Percentiles rank a stretch among this genome's conserved stretches.
Conservation (phyloP, 352 stramenopile species). For the Globisporangium parvum region DNA sequence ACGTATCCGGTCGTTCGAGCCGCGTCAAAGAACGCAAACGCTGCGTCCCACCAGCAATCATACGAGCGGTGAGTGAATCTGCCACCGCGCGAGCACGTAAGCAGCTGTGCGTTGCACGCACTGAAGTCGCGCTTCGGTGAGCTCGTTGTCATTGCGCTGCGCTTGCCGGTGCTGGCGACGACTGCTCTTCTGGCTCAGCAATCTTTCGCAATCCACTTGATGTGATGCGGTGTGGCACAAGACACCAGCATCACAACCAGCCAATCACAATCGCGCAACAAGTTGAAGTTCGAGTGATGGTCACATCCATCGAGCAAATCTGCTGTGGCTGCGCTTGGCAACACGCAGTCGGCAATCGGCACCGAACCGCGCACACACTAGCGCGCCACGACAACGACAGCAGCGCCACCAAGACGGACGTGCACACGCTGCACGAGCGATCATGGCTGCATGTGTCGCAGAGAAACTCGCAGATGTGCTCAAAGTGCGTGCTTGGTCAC, state of each 20-base stretch:
- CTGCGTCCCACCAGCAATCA: constrained; percentile 6
- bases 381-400: background rate
- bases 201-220: background rate
- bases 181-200: background rate
- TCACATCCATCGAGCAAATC: background rate
- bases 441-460: background rate
- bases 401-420: background rate
- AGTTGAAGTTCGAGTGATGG: constrained; percentile 11
- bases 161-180: background rate
- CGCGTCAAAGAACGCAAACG: constrained; percentile 37
- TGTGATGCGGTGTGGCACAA: no score
- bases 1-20: constrained; percentile 27
- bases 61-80: background rate
- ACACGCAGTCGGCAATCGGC: constrained; percentile 2
- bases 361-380: background rate
- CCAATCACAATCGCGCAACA: constrained; percentile 6
- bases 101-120: background rate
- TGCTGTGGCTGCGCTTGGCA: constrained; percentile 4
- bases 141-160: background rate
- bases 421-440: no score
- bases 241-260: background rate
- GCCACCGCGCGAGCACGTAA: background rate
- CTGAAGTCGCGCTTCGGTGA: constrained; percentile 9
- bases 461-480: constrained; percentile 9
- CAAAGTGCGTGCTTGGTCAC: constrained; percentile 1